A percentile compares a stretch with the other conserved stretches of the same genome.
Conservation (phyloP, 2,329 filamentous ascomycete species). For the Trichoderma guizhouense region DNA sequence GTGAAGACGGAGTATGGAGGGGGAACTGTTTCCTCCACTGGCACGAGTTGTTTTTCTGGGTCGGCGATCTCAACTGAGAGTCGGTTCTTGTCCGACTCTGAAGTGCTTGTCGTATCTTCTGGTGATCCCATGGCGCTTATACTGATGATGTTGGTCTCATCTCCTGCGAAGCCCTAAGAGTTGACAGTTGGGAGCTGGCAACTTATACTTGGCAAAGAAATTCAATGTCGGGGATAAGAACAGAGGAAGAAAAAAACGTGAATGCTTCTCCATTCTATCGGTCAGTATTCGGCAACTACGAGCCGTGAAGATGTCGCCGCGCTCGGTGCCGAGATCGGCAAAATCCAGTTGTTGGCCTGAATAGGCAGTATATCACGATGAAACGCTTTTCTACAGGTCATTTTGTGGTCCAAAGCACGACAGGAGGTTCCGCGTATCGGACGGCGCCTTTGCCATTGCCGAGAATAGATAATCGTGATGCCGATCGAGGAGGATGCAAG, state of each 20-base stretch:
- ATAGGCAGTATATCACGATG: background rate
- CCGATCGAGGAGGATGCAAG: background rate
- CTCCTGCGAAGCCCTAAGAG: background rate
- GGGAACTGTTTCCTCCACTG: background rate
- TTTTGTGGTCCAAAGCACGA: background rate
- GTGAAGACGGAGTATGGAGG: slow-evolving; percentile 39
- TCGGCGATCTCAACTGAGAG: background rate
- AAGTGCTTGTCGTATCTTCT: background rate
- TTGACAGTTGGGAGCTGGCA: background rate
- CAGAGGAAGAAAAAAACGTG: background rate
- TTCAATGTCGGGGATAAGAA: background rate
- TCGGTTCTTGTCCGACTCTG: slow-evolving; percentile 2
- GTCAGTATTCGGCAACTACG: slow-evolving; percentile 4
- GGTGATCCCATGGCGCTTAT: background rate
- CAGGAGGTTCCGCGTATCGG: background rate
- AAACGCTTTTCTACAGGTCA: background rate
- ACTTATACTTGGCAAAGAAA: background rate
- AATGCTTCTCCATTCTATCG: background rate
- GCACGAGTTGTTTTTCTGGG: slow-evolving; percentile 21
- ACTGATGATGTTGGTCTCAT: background rate
- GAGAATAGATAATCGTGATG: background rate
- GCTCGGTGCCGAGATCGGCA: slow-evolving; percentile 28
- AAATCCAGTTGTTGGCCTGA: background rate
- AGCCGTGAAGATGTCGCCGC: slow-evolving; percentile 17
- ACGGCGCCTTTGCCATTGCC: background rate